Conservation (phyloP, 2,329 filamentous ascomycete genomes). For the Hypoxylon sp. region DNA sequence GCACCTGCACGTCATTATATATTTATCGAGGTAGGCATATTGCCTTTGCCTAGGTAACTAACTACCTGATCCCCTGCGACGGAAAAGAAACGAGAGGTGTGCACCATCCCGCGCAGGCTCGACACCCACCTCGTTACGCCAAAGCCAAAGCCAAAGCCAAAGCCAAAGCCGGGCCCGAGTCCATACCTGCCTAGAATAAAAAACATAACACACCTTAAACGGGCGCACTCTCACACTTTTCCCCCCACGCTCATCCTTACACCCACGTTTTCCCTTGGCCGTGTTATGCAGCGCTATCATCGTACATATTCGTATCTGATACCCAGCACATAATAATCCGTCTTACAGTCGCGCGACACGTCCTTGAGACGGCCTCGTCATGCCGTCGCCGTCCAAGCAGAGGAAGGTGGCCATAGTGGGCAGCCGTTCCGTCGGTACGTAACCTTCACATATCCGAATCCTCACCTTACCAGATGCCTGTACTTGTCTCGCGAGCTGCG, state of each 20-base stretch:
- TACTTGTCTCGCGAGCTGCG: no score
- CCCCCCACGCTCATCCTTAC: constrained; percentile 8
- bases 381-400: constrained; percentile 75
- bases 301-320: constrained; percentile 17
- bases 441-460: background rate
- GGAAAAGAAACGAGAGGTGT: constrained; percentile 19
- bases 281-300: constrained; percentile 25
- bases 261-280: constrained; percentile 1
- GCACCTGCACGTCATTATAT: constrained; percentile 36
- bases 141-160: no score
- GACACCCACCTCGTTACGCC: constrained; percentile 3
- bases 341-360: constrained; percentile 8
- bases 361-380: constrained; percentile 44
- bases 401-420: constrained; percentile 85
- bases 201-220: background rate
- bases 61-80: no score
- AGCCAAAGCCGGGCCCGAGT: no score
- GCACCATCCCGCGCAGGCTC: background rate
- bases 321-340: constrained; percentile 16
- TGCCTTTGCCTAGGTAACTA: no score
- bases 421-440: constrained; percentile 79
- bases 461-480: no score
- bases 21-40: no score
- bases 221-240: background rate
- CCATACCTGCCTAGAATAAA: background rate